Base-by-base conservation (phyloP, 1,284 basidiomycete species). In the Sanghuangporus baumii region DNA sequence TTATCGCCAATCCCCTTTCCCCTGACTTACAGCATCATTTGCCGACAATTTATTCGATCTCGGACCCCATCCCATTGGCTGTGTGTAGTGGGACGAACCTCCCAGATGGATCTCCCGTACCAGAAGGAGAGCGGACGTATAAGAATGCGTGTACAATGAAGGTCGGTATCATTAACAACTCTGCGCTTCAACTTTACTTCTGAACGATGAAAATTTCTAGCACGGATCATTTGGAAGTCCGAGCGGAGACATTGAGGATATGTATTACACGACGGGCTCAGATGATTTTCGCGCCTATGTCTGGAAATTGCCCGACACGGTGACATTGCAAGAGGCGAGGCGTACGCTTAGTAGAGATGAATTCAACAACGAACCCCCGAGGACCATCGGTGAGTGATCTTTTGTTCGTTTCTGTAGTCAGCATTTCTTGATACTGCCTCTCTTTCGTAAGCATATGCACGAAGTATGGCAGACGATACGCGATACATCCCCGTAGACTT, bases 251-350 rank as follows among this genome's bases (percentile, higher is more conserved):
- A 76, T 78, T 52, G 73, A 71, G 51, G 85, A 87, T 58, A 71
- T 78, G 34, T 83, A 87, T 68, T 93, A 87, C 69, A 79, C 79
- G 38, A 81, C 83, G 11, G 91, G 91, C 11, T 92, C 89, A 9
- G 91, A 93, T 69, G 88, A 93, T 71, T 93, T 93, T 70, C 79
- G 86, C 37, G 84, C 79, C 11, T 93, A 93, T 67, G 72, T 91
- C n/a, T 93, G 91, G 91, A 82, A 81, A 67, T 76, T 92, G 38
- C 89, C 90, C 1, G 70, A 78, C 3, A 62, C 79, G 0, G 66
- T 71, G 4, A 72, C 74, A 12, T 75, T 92, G 31, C 64, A 70
- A 1, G 75, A 78, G 20, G 68, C 71, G 60, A 78, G 88, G 41
- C 69, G 73, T 62, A 74, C 76, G 57, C 71, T 86, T 46, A 70